phyloP scores from a whole-genome alignment of 2,329 filamentous ascomycete genomes.

The Conoideocrella luteorostrata region DNA sequence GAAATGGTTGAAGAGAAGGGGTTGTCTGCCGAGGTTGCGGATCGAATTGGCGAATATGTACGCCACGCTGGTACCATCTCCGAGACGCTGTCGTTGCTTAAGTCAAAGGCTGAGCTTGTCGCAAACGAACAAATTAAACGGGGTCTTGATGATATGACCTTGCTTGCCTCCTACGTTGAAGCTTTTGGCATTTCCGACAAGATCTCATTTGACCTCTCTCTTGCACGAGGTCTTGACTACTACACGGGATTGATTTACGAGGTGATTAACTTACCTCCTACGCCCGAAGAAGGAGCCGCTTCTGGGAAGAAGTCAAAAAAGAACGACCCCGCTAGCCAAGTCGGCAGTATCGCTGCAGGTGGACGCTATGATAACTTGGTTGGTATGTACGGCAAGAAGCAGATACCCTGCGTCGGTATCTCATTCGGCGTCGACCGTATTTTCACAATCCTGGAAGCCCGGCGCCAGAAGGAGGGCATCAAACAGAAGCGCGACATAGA shows the following conservation, averaged over 20 bases:
- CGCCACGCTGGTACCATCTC: slow-evolving; percentile 61
- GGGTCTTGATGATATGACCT: slow-evolving; percentile 72
- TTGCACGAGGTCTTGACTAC: slow-evolving; percentile 88
- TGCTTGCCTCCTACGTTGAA: slow-evolving; percentile 77
- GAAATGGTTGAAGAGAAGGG: slow-evolving; percentile 95
- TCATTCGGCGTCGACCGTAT: slow-evolving; percentile 96
- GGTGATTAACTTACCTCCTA: slow-evolving; percentile 61
- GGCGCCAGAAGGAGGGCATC: slow-evolving; percentile 57
- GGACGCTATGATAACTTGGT: slow-evolving; percentile 91
- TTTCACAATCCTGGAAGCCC: slow-evolving; percentile 82
- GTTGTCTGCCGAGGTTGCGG: slow-evolving; percentile 66
- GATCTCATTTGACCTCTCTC: slow-evolving; percentile 82
- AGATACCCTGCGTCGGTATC: slow-evolving; percentile 62
- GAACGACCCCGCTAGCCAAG: slow-evolving; percentile 49
- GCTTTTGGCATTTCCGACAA: slow-evolving; percentile 65
- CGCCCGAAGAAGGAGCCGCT: slow-evolving; percentile 22
- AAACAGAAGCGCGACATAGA: slow-evolving; percentile 60
- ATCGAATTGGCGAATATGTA: slow-evolving; percentile 84
- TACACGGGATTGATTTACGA: slow-evolving; percentile 90
- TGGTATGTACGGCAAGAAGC: slow-evolving; percentile 83
- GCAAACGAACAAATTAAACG: slow-evolving; percentile 70
- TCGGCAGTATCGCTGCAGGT: slow-evolving; percentile 83
- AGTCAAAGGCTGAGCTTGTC: slow-evolving; percentile 59
- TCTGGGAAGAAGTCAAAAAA: slow-evolving; percentile 43
- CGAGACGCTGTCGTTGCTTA: slow-evolving; percentile 66